phyloP scores from a whole-genome alignment of 768 basidiomycete species.

The Piloderma croceum region DNA sequence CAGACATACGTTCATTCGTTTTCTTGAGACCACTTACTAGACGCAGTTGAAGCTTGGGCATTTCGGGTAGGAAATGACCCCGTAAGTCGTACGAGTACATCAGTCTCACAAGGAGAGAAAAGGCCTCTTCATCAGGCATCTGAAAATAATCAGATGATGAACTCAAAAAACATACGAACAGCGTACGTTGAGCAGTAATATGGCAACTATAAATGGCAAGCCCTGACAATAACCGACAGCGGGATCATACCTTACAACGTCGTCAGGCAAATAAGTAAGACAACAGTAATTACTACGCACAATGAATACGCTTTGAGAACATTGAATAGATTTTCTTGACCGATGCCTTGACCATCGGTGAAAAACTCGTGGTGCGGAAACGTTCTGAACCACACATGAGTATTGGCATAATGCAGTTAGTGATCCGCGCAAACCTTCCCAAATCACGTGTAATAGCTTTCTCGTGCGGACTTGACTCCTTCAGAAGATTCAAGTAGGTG shows the following conservation, averaged over 20 bases:
- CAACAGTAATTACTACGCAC: slow-evolving; percentile 36
- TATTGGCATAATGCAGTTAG: not conserved
- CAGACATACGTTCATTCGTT: no score
- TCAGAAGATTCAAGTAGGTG: slow-evolving; percentile 75
- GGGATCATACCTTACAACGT: slow-evolving; percentile 63
- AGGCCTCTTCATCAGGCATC: slow-evolving; percentile 99
- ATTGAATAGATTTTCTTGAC: slow-evolving; percentile 96
- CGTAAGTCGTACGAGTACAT: slow-evolving; percentile 97
- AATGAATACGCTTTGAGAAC: slow-evolving; percentile 96
- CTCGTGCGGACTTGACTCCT: slow-evolving; percentile 82
- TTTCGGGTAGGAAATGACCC: slow-evolving; percentile 97
- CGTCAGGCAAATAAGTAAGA: slow-evolving; percentile 4
- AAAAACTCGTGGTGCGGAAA: slow-evolving; percentile 98
- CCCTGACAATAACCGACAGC: slow-evolving; percentile 99
- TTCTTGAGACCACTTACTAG: slow-evolving; percentile 57
- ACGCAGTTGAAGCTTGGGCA: slow-evolving; percentile 94
- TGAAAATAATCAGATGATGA: slow-evolving; percentile 24
- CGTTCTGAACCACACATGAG: slow-evolving; percentile 46
- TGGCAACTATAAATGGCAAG: slow-evolving; percentile 91
- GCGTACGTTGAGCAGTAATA: slow-evolving; percentile 83
- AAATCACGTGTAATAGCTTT: slow-evolving; percentile 93
- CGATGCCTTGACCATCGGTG: slow-evolving; percentile 88
- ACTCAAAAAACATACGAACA: not conserved
- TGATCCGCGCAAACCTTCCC: slow-evolving; percentile 51
- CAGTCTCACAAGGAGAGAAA: slow-evolving; percentile 87